Conservation (phyloP, 768 basidiomycete genomes). For the Boletellus emodensis region DNA sequence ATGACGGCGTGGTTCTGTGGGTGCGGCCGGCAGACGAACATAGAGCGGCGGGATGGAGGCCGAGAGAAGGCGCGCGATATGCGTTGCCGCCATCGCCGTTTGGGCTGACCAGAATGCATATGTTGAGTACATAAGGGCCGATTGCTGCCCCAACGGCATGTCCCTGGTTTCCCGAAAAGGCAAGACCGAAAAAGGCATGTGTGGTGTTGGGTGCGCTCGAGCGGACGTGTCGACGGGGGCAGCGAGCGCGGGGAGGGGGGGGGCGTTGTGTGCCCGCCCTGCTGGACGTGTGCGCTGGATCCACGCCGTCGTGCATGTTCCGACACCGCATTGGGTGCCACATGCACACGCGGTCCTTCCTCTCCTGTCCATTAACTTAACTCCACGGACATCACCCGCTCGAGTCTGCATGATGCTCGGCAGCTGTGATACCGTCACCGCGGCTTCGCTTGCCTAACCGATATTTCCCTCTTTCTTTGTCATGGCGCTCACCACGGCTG, state of each 20-base stretch:
- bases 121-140: constrained; percentile 26
- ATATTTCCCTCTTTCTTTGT: constrained; percentile 32
- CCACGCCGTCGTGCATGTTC: constrained; percentile 21
- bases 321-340: constrained; percentile 30
- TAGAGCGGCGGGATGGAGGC: too few species aligned
- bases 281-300: constrained; percentile 9
- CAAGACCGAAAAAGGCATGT: constrained; percentile 18
- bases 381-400: constrained; percentile 36
- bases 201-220: constrained; percentile 9
- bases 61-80: background rate
- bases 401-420: constrained; percentile 30
- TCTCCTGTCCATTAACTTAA: constrained; percentile 36
- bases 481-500: constrained; percentile 20
- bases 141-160: constrained; percentile 31
- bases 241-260: constrained; percentile 4
- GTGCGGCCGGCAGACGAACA: too few species aligned
- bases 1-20: too few species aligned
- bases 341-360: constrained; percentile 36
- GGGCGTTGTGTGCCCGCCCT: too few species aligned
- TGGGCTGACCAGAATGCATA: background rate
- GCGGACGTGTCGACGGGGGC: background rate
- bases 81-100: background rate
- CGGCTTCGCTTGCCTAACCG: constrained; percentile 36
- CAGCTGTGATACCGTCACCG: constrained; percentile 35
- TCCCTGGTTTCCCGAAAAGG: constrained; percentile 24